Evolutionary conservation across 371 early-diverging fungal genomes (phyloP).

Genomic region (Mucor racemosus): DNA sequence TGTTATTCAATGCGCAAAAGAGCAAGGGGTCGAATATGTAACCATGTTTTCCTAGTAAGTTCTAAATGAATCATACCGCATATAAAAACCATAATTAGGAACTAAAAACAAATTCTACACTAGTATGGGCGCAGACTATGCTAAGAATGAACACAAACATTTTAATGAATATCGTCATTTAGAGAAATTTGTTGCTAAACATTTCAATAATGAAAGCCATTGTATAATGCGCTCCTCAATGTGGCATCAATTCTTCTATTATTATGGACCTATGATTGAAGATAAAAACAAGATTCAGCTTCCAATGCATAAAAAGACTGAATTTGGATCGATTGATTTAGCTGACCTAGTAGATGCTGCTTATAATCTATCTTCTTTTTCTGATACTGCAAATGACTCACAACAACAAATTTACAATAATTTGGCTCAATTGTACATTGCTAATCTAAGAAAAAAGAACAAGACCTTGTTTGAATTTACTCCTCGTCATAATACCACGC

Average conservation of each 20-base stretch:
- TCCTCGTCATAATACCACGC: constrained; percentile 6
- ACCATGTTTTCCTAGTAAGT: constrained; percentile 24
- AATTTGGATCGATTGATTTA: constrained; percentile 25
- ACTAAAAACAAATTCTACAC: neutral
- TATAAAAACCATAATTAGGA: no score
- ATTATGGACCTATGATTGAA: constrained; percentile 34
- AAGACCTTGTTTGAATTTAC: constrained; percentile 27
- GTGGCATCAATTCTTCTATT: constrained; percentile 33
- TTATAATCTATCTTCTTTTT: constrained; percentile 9
- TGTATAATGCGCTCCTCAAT: constrained; percentile 24
- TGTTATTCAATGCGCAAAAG: constrained; percentile 15
- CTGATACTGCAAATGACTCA: neutral
- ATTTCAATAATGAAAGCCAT: constrained; percentile 8
- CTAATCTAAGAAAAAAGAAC: constrained; percentile 8
- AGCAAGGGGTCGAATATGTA: constrained; percentile 23
- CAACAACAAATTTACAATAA: neutral
- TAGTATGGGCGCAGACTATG: constrained; percentile 17
- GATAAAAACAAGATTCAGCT: constrained; percentile 20
- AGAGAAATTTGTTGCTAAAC: neutral
- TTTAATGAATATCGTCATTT: constrained; percentile 9
- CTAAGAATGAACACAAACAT: neutral
- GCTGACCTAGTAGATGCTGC: constrained; percentile 22
- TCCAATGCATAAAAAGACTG: constrained; percentile 9
- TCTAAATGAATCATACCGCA: neutral
- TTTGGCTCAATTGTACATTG: neutral